phyloP scores from a whole-genome alignment of 2,329 filamentous ascomycete species.

The Phaeophleospora eucalypticola region DNA sequence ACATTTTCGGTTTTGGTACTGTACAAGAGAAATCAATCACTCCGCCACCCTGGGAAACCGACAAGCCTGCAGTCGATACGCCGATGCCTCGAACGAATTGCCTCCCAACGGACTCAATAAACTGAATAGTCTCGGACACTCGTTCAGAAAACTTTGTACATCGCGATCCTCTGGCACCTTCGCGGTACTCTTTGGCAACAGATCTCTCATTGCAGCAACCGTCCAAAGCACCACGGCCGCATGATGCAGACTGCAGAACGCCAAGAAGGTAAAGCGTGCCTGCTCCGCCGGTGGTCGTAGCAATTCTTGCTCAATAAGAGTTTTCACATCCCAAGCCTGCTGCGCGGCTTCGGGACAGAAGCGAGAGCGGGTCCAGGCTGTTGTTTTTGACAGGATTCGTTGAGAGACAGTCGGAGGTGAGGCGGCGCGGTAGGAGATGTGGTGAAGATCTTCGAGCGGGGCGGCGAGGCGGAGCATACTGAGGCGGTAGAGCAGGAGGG shows the following conservation, averaged over 20 bases:
- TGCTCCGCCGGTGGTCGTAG: constrained; percentile 4
- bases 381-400: constrained; percentile 9
- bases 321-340: constrained; percentile 14
- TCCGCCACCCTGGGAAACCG: no score
- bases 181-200: not conserved
- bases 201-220: not conserved
- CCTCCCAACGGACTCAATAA: constrained; percentile 15
- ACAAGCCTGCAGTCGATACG: constrained; percentile 8
- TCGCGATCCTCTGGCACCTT: constrained; percentile 4
- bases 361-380: constrained; percentile 8
- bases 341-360: constrained; percentile 12
- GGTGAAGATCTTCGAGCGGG: constrained; percentile 15
- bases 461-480: constrained; percentile 11
- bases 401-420: constrained; percentile 7
- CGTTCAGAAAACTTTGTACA: constrained; percentile 12
- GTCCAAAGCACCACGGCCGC: constrained; percentile 19
- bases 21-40: no score
- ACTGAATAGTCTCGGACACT: constrained; percentile 12
- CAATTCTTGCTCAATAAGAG: constrained; percentile 12
- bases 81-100: constrained; percentile 16
- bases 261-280: constrained; percentile 17
- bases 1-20: no score
- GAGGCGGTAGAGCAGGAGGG: constrained; percentile 13
- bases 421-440: constrained; percentile 14
- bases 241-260: constrained; percentile 17